Evolutionary conservation across 257 asterid species (phyloP), one percentile per base, ranked within the genome.

Genomic region (Lantana camara): DNA sequence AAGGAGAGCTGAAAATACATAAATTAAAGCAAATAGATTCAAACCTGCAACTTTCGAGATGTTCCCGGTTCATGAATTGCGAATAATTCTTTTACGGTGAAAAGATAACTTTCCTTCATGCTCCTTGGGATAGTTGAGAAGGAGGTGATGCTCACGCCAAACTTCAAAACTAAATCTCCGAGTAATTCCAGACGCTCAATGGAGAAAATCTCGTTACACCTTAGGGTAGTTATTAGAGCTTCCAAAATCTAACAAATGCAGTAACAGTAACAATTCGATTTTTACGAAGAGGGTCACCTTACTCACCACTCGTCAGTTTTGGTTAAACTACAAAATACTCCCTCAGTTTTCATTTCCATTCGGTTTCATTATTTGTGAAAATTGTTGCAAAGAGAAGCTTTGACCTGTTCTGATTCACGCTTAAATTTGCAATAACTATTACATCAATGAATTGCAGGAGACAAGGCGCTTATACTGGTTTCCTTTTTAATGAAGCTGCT

Each of bases 101-200:
- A 62, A 70, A 60, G 95, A 57, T 73, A 94, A 71, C 62, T 74
- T 73, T 51, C 96, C 97, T 83, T 94, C 99, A 40, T 83, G 79
- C 72, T 70, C 61, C 76, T 76, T 73, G 19, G 95, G 88, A 82
- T 94, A 50, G 82, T 90, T 85, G 21, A 90, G 95, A 72, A 84
- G 90, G 46, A 84, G 86, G 76, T 81, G 82, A 77, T 95, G 64
- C 96, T 88, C 34, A 82, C 75, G 11, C 84, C 82, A 70, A 85
- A 94, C 81, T 94, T 90, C 23, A 94, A 62, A 69, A 94, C 82
- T 7, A 97, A 88, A 73, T 94, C 99, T 61, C 99, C 99, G n/a
- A 94, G 97, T 69, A 94, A 79, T 67, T 90, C 99, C 44, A 90
- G 73, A 32, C 97, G 86, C 84, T 94, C 97, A 95, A 88, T 88